A percentile compares a stretch with the other conserved stretches of the same genome.
Evolutionary conservation across 805 yeast genomes (phyloP).

Genomic region (Yamadazyma takamatsuzukensis): DNA sequence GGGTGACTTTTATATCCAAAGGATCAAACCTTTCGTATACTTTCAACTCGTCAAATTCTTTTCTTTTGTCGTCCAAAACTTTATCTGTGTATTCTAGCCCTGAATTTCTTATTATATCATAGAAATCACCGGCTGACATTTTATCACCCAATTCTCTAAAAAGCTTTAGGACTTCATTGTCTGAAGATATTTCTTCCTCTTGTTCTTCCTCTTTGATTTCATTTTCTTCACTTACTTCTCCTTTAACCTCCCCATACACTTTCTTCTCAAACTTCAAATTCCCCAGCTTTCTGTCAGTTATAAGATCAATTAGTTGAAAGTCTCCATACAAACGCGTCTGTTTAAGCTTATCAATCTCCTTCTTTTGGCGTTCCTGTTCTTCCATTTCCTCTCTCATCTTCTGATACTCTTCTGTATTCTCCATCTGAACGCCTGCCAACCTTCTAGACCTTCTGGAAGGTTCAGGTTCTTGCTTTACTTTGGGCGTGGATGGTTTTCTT

Average conservation of each 20-base stretch:
- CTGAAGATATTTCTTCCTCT: conserved; percentile 12
- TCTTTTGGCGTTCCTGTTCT: conserved; percentile 28
- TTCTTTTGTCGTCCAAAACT: conserved; percentile 46
- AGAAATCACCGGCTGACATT: conserved; percentile 70
- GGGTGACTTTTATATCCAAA: conserved; percentile 64
- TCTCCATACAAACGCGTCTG: conserved; percentile 64
- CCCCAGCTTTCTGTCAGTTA: conserved; percentile 40
- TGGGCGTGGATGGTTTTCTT: conserved; percentile 23
- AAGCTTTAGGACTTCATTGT: conserved; percentile 28
- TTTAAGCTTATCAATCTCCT: conserved; percentile 48
- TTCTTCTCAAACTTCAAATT: conserved; percentile 26
- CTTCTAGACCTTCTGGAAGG: conserved; percentile 79
- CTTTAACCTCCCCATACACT: conserved; percentile 21
- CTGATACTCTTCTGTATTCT: conserved; percentile 41
- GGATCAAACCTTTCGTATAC: conserved; percentile 61
- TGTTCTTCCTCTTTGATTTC: conserved; percentile 7
- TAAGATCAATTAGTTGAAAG: conserved; percentile 56
- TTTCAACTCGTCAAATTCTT: conserved; percentile 48
- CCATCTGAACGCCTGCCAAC: conserved; percentile 66
- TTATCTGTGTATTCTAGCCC: conserved; percentile 26
- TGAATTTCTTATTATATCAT: conserved; percentile 42
- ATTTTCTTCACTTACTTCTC: conserved; percentile 7
- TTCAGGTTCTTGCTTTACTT: conserved; percentile 21
- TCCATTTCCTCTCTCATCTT: conserved; percentile 35
- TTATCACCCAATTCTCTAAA: conserved; percentile 43